These are phyloP conservation scores for Sarocladiaceae sp. DNA, from an alignment of 2,329 filamentous ascomycete genomes.

Conservation along the genomic window DNA sequence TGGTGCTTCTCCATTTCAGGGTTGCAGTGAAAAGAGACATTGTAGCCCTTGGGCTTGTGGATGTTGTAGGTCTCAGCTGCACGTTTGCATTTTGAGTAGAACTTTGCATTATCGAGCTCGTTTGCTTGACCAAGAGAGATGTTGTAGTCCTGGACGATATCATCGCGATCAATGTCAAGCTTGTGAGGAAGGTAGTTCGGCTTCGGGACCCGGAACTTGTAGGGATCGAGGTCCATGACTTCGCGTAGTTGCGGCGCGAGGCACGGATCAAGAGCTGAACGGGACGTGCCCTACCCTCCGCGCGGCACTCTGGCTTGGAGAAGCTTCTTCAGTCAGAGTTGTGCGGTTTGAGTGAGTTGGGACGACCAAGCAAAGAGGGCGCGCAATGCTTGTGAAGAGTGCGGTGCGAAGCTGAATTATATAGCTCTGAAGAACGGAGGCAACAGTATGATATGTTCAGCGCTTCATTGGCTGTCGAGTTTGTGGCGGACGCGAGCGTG, in stretches of 20 bases:
- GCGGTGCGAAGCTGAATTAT: not conserved
- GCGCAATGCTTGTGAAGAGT: no score
- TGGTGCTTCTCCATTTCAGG: constrained; percentile 94
- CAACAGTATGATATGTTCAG: no score
- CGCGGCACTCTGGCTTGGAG: not conserved
- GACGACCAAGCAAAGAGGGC: no score
- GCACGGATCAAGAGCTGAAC: not conserved
- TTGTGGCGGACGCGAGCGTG: not conserved
- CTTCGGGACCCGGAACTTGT: constrained; percentile 50
- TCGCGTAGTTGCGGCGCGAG: not conserved
- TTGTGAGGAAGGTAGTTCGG: constrained; percentile 58
- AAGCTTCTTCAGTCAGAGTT: no score
- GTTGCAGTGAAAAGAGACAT: constrained; percentile 93
- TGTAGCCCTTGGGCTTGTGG: constrained; percentile 77
- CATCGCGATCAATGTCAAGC: constrained; percentile 45
- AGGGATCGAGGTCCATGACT: constrained; percentile 38
- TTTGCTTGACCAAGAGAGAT: constrained; percentile 45
- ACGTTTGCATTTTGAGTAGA: constrained; percentile 54
- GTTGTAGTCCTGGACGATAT: constrained; percentile 49
- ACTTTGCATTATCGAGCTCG: constrained; percentile 52
- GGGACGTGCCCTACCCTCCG: not conserved
- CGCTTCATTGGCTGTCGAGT: no score
- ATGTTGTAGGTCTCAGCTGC: constrained; percentile 63
- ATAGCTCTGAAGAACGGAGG: no score
- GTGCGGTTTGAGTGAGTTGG: not conserved